Base-by-base conservation (phyloP, 805 yeast genomes). In the Saccharomycopsis guyanensis region DNA sequence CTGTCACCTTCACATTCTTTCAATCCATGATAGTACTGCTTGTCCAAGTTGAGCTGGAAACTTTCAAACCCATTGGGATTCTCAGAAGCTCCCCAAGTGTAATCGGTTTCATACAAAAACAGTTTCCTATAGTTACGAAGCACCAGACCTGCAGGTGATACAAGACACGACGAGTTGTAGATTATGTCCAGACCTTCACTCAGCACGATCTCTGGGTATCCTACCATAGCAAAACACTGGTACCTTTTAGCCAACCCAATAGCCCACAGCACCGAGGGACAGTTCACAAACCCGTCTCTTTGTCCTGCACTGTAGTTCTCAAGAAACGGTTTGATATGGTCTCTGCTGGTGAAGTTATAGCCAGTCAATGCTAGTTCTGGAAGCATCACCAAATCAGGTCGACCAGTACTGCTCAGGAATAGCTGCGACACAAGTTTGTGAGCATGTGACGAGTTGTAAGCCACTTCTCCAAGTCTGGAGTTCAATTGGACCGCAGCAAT, bases 351-450 rank as follows among this genome's bases (percentile, higher is more conserved):
- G 63, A 82, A 89, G 56, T 81, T 82, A 60, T 88, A 88, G 0
- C 96, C 96, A 0, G 95, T 83, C 10, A 89, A 64, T 0, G 94
- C 87, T 42, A 88, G 63, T 57, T 88, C 97, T 0, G 97, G 95
- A 4, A 89, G 69, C 1, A 88, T 73, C 5, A 88, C 60, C n/a
- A 88, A 54, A 58, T 87, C 94, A 1, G 79, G 42, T 38, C 18
- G 32, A 18, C 38, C 19, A 19, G 33, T 20, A 22, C 31, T 51
- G 47, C 35, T 57, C 55, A 27, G 46, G 49, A 61, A 59, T 38
- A 55, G 60, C 37, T 57, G 55, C 7, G 66, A 62, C 10, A 78
- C 52, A 3, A 80, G 54, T 2, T 52, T 45, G 40, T 66, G 54
- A 1, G 85, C 79, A 33, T 73, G 68, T 3, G 61, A 55, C 10